These are phyloP conservation scores for Torulaspora microellipsoides DNA, from an alignment of 805 yeast species.

Conservation along the genomic window DNA sequence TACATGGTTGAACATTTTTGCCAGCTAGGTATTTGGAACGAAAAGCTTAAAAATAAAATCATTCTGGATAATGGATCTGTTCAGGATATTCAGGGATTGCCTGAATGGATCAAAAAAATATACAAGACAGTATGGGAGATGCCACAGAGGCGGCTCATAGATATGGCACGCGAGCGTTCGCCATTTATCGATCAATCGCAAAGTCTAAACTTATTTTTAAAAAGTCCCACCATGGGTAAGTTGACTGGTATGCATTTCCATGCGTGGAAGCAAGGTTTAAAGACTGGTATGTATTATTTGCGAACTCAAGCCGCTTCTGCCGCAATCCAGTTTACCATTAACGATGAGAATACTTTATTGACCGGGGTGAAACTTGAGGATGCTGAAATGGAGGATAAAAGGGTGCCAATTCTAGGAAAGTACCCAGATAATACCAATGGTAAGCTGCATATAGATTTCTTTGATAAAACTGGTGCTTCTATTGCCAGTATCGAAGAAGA, in stretches of 20 bases:
- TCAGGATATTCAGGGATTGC: slow-evolving; percentile 66
- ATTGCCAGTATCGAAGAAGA: slow-evolving; percentile 41
- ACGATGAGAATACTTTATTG: slow-evolving; percentile 39
- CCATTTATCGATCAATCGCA: slow-evolving; percentile 90
- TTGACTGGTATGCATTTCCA: slow-evolving; percentile 94
- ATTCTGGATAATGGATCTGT: slow-evolving; percentile 78
- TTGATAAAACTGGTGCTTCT: slow-evolving; percentile 31
- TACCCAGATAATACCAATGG: slow-evolving; percentile 12
- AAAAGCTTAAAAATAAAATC: slow-evolving; percentile 68
- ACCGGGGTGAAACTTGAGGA: slow-evolving; percentile 3
- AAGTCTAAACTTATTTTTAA: slow-evolving; percentile 79
- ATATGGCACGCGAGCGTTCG: slow-evolving; percentile 78
- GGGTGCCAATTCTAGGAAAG: slow-evolving; percentile 48
- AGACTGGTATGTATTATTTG: slow-evolving; percentile 95
- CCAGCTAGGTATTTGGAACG: slow-evolving; percentile 76
- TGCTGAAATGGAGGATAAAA: slow-evolving; percentile 39
- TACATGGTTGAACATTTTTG: slow-evolving; percentile 76
- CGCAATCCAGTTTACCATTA: slow-evolving; percentile 86
- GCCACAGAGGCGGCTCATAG: slow-evolving; percentile 75
- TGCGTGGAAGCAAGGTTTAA: slow-evolving; percentile 94
- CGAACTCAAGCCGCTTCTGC: slow-evolving; percentile 96
- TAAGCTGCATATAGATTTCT: slow-evolving; percentile 25
- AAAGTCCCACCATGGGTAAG: slow-evolving; percentile 89
- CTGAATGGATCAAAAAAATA: slow-evolving; percentile 63
- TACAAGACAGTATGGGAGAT: slow-evolving; percentile 97